Evolutionary conservation across 352 stramenopile genomes (phyloP).

Genomic region (Peronospora belbahrii): DNA sequence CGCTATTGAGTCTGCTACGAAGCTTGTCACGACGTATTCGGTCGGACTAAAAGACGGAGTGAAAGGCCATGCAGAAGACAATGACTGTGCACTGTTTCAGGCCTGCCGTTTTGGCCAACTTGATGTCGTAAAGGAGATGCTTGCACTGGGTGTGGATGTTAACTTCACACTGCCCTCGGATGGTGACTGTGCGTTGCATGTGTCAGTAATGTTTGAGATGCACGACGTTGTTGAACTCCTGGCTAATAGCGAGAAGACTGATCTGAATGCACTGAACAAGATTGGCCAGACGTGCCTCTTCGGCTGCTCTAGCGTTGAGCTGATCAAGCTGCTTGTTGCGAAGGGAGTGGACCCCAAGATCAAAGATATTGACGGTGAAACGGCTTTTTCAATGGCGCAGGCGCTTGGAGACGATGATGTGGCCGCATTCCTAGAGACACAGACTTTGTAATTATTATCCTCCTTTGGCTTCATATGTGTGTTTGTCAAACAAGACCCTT

Average conservation of each 20-base stretch:
- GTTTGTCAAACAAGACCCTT: too few relatives aligned
- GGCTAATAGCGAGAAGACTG: slow-evolving; percentile 34
- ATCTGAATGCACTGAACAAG: slow-evolving; percentile 64
- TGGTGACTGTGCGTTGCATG: slow-evolving; percentile 67
- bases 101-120: slow-evolving; percentile 64
- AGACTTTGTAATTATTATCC: too few relatives aligned
- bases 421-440: slow-evolving; percentile 46
- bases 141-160: slow-evolving; percentile 55
- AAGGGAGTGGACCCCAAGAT: slow-evolving; percentile 60
- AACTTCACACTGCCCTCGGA: slow-evolving; percentile 57
- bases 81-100: slow-evolving; percentile 73
- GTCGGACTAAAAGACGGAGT: slow-evolving; percentile 29
- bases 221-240: slow-evolving; percentile 71
- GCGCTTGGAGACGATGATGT: slow-evolving; percentile 76
- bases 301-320: slow-evolving; percentile 63
- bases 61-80: slow-evolving; percentile 31
- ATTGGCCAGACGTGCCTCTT: slow-evolving; percentile 76
- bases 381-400: slow-evolving; percentile 54
- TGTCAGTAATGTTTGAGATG: slow-evolving; percentile 82
- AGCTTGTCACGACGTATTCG: slow-evolving; percentile 42
- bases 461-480: too few relatives aligned
- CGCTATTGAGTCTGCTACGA: slow-evolving; percentile 55
- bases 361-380: slow-evolving; percentile 62
- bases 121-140: slow-evolving; percentile 68
- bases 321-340: slow-evolving; percentile 51